These are phyloP conservation scores for Neofusicoccum ribis DNA, from an alignment of 2,329 filamentous ascomycete species.

Conservation along the genomic window DNA sequence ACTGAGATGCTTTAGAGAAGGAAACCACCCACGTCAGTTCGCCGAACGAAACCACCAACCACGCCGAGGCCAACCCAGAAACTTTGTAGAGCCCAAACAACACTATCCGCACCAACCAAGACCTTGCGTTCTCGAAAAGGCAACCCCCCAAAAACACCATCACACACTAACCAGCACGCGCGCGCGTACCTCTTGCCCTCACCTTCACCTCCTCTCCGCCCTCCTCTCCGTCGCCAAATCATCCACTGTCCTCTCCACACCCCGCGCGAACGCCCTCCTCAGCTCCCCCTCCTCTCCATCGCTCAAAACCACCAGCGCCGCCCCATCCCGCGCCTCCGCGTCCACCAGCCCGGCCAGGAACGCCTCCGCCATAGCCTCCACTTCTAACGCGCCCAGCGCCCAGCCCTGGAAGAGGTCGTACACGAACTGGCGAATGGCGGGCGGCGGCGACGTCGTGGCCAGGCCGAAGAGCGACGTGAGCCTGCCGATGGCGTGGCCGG, in stretches of 20 bases:
- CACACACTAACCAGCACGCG: too few species aligned
- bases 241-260: neutral
- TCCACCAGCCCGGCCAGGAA: neutral
- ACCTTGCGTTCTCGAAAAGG: too few species aligned
- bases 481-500: neutral
- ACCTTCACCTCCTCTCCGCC: neutral
- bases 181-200: too few species aligned
- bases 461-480: neutral
- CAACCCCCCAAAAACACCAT: too few species aligned
- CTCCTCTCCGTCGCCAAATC: neutral
- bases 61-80: too few species aligned
- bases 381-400: neutral
- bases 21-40: too few species aligned
- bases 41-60: too few species aligned
- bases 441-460: neutral
- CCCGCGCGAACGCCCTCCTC: constrained; percentile 16
- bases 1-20: too few species aligned
- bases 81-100: too few species aligned
- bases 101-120: too few species aligned
- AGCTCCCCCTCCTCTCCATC: neutral
- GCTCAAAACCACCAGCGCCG: neutral
- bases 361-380: neutral
- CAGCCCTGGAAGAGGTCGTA: neutral
- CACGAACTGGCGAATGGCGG: neutral
- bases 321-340: neutral